These are phyloP conservation scores for Diaporthe citriasiana DNA, from an alignment of 2,329 filamentous ascomycete species.

Conservation along the genomic window DNA sequence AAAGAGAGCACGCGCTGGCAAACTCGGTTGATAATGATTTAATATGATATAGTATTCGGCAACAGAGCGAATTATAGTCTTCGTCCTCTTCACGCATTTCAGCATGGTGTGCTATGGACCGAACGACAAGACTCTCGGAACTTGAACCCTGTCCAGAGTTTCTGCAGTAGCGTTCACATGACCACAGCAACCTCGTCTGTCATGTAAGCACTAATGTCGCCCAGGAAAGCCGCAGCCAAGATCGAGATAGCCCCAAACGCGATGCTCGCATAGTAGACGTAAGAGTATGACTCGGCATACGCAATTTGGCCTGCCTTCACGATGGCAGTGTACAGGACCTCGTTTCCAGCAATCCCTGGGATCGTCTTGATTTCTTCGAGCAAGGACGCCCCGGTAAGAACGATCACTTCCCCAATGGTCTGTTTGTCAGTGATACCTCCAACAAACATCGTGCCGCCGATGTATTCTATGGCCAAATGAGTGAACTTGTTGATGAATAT, in stretches of 20 bases:
- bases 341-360: slow-evolving; percentile 66
- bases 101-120: background rate
- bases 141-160: background rate
- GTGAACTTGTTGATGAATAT: slow-evolving; percentile 64
- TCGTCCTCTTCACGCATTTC: background rate
- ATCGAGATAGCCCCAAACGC: slow-evolving; percentile 71
- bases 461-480: slow-evolving; percentile 59
- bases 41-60: background rate
- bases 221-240: slow-evolving; percentile 70
- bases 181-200: slow-evolving; percentile 70
- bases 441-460: slow-evolving; percentile 64
- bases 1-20: background rate
- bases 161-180: slow-evolving; percentile 46
- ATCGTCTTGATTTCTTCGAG: slow-evolving; percentile 62
- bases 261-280: slow-evolving; percentile 73
- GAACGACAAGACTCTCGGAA: too few species aligned
- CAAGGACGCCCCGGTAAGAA: slow-evolving; percentile 66
- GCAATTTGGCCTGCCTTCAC: slow-evolving; percentile 68
- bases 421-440: slow-evolving; percentile 63
- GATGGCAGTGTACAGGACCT: slow-evolving; percentile 64
- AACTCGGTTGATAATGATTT: background rate
- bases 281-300: slow-evolving; percentile 71
- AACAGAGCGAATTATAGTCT: background rate
- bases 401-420: slow-evolving; percentile 64
- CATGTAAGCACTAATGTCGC: slow-evolving; percentile 71